Evolutionary conservation across 225 moss, liverwort and hornwort genomes (phyloP).

Genomic region (Physcomitrellopsis africana): DNA sequence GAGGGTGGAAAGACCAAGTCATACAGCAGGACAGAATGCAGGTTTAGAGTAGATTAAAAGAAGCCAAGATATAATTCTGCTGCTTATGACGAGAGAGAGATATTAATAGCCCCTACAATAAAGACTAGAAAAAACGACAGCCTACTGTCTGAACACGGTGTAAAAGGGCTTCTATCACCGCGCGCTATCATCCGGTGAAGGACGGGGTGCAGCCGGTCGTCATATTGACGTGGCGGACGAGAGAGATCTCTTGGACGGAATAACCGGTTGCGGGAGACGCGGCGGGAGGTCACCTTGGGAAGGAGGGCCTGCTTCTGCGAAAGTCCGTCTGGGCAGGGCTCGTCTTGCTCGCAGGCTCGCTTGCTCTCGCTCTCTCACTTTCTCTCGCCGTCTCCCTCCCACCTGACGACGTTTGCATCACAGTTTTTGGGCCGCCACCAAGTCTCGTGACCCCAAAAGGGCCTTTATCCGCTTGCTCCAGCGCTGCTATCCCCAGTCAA

Average conservation of each 20-base stretch:
- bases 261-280: not conserved
- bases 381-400: not conserved
- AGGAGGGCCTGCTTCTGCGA: not conserved
- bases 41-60: not conserved
- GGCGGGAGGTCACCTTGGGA: conserved; percentile 7
- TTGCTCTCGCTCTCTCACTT: not conserved
- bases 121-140: no score
- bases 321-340: not conserved
- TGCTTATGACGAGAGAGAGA: not conserved
- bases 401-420: not conserved
- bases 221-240: not conserved
- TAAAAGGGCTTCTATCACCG: no score
- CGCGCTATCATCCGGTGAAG: not conserved
- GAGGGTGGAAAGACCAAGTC: no score
- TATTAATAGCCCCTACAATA: not conserved
- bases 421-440: conserved; percentile 20
- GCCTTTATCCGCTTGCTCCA: not conserved
- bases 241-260: not conserved
- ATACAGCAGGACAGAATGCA: no score
- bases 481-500: not conserved
- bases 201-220: not conserved
- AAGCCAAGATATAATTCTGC: not conserved
- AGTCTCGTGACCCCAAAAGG: not conserved
- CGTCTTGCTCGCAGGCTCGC: not conserved
- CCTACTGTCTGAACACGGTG: no score